Base-by-base conservation (phyloP, 345 rosid genomes). In the Angophora floribunda region DNA sequence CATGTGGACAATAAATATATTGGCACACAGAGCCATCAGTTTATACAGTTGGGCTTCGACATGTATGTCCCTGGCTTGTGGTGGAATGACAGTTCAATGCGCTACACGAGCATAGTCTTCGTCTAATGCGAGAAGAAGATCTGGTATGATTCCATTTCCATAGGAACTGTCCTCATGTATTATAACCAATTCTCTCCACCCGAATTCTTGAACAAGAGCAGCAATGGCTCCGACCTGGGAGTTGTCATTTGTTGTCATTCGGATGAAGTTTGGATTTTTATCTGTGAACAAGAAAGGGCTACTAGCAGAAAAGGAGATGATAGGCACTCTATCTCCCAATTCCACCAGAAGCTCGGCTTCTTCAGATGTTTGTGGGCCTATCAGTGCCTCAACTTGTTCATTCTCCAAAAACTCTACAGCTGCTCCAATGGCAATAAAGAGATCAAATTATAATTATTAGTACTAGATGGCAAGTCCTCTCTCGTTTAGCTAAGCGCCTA, bases 101-200 rank as follows among this genome's bases (percentile, higher is more conserved):
- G 1, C 79, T 32, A 67, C 6, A 16, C 3, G 79, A 32, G 79
- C 79, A 67, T 67, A 15, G 45, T 22, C 22, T 67, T 67, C 79
- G 15, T 67, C 79, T 67, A 67, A 67, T 16, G 45, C 45, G 45
- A 32, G 79, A 32, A 67, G 79, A 67, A 67, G 79, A 67, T 67
- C 12, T 0, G 45, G 45, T 67, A 67, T 67, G 44, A 67, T 67
- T 16, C 79, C 79, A 4, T 51, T 59, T 5, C 92, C 91, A 51
- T 82, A 91, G 16, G 57, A 89, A 24, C 86, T 86, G 52, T 88
- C 90, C 85, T 86, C 91, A 50, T 89, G 88, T 22, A 92, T 85
- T 9, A 79, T 89, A 24, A 90, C 87, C 19, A 86, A 49, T n/a
- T 88, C 88, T 70, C 86, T 89, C 92, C 92, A 92, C n/a, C 89